A percentile compares a stretch with the other conserved stretches of the same genome.
Evolutionary conservation across 2,329 filamentous ascomycete genomes (phyloP).

Genomic region (Pyricularia pennisetigena): DNA sequence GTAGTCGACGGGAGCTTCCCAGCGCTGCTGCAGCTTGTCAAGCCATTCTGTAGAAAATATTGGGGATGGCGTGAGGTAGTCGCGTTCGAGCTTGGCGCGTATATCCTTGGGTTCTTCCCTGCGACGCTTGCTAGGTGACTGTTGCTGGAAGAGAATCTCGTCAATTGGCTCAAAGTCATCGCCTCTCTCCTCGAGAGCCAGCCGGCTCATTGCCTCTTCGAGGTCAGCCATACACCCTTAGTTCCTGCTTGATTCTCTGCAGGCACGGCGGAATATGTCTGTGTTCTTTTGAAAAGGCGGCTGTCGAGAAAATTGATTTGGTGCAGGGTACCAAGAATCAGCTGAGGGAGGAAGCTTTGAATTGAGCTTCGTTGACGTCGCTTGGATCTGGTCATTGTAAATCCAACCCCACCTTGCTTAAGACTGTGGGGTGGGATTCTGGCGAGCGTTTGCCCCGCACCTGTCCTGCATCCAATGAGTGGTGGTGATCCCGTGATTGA

Average conservation of each 20-base stretch:
- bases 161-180: slow-evolving; percentile 36
- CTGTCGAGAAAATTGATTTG: background rate
- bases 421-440: background rate
- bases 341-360: background rate
- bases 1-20: slow-evolving; percentile 75
- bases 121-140: slow-evolving; percentile 27
- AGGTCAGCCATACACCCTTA: slow-evolving; percentile 20
- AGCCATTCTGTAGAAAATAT: slow-evolving; percentile 80
- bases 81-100: slow-evolving; percentile 61
- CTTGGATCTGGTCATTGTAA: background rate
- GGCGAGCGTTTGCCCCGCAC: background rate
- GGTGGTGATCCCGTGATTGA: no score
- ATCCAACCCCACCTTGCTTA: background rate
- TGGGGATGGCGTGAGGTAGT: slow-evolving; percentile 70
- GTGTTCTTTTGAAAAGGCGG: background rate
- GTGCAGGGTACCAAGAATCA: background rate
- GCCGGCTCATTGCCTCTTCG: slow-evolving; percentile 36
- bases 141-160: slow-evolving; percentile 40
- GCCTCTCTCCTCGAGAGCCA: slow-evolving; percentile 30
- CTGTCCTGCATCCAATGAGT: no score
- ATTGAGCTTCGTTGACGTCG: background rate
- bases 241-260: background rate
- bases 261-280: background rate
- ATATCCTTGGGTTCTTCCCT: slow-evolving; percentile 50
- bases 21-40: slow-evolving; percentile 77